Evolutionary conservation across 768 basidiomycete species (phyloP).

Genomic region (Paxillus involutus): DNA sequence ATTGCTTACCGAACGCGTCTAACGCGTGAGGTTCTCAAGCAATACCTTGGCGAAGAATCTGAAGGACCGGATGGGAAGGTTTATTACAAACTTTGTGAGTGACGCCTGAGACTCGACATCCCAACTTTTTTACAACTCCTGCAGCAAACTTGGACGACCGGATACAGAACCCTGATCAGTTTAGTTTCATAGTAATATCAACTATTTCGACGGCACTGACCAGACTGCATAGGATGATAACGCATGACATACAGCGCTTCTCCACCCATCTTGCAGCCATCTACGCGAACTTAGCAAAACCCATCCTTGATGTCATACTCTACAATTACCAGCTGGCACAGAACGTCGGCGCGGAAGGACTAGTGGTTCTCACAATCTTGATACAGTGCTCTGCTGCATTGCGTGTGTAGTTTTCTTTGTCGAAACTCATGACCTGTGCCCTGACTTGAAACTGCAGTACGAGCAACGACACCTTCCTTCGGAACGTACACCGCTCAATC

Average conservation of each 20-base stretch:
- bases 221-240: slow-evolving; percentile 70
- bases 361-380: slow-evolving; percentile 77
- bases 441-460: slow-evolving; percentile 51
- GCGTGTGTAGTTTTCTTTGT: slow-evolving; percentile 48
- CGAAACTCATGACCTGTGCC: not conserved
- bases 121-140: slow-evolving; percentile 2
- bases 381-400: slow-evolving; percentile 84
- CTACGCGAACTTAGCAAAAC: slow-evolving; percentile 93
- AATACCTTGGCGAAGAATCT: slow-evolving; percentile 77
- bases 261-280: slow-evolving; percentile 89
- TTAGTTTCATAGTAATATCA: slow-evolving; percentile 17
- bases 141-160: slow-evolving; percentile 92
- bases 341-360: slow-evolving; percentile 93
- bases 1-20: slow-evolving; percentile 87
- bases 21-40: slow-evolving; percentile 77
- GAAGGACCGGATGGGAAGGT: slow-evolving; percentile 73
- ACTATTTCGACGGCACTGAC: slow-evolving; percentile 9
- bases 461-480: slow-evolving; percentile 87
- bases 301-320: slow-evolving; percentile 85
- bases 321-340: slow-evolving; percentile 95
- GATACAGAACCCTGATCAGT: slow-evolving; percentile 96
- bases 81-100: slow-evolving; percentile 89
- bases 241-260: slow-evolving; percentile 93
- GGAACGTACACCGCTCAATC: slow-evolving; percentile 88
- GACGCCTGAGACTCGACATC: not conserved